These are phyloP conservation scores for Plasmodium chabaudi DNA, from an alignment of 169 alveolate species.

Conservation along the genomic window DNA sequence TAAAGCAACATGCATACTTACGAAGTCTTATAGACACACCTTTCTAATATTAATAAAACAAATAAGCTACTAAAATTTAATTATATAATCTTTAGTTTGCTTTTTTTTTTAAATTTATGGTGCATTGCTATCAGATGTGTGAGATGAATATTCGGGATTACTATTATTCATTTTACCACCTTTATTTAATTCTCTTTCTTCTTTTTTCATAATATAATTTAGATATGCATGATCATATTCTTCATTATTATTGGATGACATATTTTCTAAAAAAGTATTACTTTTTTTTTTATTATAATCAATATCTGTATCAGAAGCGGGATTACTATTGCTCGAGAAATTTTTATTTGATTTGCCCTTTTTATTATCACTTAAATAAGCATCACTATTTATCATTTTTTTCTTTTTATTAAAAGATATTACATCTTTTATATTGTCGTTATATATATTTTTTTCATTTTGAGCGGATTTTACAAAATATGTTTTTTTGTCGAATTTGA, in stretches of 20 bases:
- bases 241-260: slow-evolving; percentile 53
- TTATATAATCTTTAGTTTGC: too few species aligned
- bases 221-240: slow-evolving; percentile 49
- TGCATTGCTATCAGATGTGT: slow-evolving; percentile 53
- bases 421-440: slow-evolving; percentile 45
- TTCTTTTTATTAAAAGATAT: slow-evolving; percentile 37
- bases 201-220: slow-evolving; percentile 54
- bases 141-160: slow-evolving; percentile 61
- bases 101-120: background rate
- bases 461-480: slow-evolving; percentile 62
- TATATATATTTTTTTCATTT: slow-evolving; percentile 49
- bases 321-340: background rate
- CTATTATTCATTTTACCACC: slow-evolving; percentile 37
- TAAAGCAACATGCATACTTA: too few species aligned
- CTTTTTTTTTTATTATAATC: slow-evolving; percentile 5
- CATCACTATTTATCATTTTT: background rate
- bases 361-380: background rate
- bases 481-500: slow-evolving; percentile 16
- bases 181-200: slow-evolving; percentile 48
- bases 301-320: background rate
- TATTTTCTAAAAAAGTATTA: background rate
- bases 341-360: background rate
- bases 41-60: too few species aligned
- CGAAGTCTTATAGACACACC: too few species aligned
- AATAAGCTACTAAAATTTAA: too few species aligned